Percentiles rank a stretch among this genome's conserved stretches.
phyloP scores from a whole-genome alignment of 140 eudicot genomes.

The Stevia rebaudiana region DNA sequence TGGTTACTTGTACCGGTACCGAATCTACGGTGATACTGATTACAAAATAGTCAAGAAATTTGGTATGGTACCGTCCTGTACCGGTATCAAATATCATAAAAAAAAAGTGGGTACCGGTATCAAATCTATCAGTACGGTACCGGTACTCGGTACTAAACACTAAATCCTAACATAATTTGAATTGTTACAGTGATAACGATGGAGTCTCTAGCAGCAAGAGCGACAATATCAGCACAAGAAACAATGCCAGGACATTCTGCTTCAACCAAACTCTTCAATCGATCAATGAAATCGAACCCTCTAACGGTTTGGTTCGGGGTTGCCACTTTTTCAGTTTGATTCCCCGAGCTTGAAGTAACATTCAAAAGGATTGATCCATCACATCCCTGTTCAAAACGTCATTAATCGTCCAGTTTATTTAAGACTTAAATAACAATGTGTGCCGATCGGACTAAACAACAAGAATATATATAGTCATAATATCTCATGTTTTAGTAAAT shows the following conservation, averaged over 20 bases:
- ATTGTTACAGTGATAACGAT: conserved; percentile 47
- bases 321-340: conserved; percentile 55
- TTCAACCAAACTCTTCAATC: conserved; percentile 55
- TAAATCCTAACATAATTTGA: no score
- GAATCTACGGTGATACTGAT: no score
- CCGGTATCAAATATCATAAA: no score
- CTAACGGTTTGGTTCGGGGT: conserved; percentile 50
- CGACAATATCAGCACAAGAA: conserved; percentile 74
- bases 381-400: conserved; percentile 46
- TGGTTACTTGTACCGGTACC: no score
- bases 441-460: no score
- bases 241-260: conserved; percentile 73
- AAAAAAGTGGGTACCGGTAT: no score
- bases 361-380: conserved; percentile 64
- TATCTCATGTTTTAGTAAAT: background rate
- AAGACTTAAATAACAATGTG: no score
- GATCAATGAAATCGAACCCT: conserved; percentile 63
- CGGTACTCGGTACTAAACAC: no score
- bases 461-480: no score
- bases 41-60: no score
- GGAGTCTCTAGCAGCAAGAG: conserved; percentile 71
- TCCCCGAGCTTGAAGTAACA: conserved; percentile 47
- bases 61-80: no score
- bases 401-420: background rate
- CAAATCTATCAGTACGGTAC: no score